A percentile compares a stretch with the other conserved stretches of the same genome.
phyloP scores from a whole-genome alignment of 208 protist species.

The Acanthamoeba castellanii region DNA sequence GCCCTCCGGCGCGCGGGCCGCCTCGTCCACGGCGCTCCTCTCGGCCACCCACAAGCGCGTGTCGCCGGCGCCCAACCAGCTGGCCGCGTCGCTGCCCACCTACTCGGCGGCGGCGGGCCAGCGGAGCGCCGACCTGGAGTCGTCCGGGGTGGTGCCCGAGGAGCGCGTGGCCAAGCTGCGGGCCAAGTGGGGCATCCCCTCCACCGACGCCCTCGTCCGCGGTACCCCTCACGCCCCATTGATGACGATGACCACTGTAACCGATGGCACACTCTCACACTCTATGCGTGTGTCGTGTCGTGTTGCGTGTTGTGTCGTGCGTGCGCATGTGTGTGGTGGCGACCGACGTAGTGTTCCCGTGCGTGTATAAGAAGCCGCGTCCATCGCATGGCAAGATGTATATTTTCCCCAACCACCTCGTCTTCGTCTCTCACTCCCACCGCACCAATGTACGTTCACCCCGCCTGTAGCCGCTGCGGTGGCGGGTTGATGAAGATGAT shows the following conservation, averaged over 20 bases:
- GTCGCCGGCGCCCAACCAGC: no score
- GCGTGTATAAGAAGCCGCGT: constrained; percentile 68
- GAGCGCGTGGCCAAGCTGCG: constrained; percentile 33
- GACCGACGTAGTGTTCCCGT: constrained; percentile 1
- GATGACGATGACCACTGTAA: background rate
- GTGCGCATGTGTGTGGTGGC: background rate
- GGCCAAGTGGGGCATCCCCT: constrained; percentile 11
- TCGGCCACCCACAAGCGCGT: no score
- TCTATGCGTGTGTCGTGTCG: background rate
- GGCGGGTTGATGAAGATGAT: background rate
- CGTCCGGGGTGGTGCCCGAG: background rate
- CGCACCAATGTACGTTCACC: constrained; percentile 60
- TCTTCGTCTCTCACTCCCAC: constrained; percentile 40
- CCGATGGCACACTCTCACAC: background rate
- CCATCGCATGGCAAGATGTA: constrained; percentile 71
- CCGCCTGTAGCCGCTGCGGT: background rate
- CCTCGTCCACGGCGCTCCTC: no score
- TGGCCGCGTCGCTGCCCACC: no score
- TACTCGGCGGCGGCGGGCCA: no score
- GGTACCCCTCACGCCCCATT: background rate
- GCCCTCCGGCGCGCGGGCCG: no score
- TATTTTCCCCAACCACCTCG: constrained; percentile 58
- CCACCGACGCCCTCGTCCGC: constrained; percentile 26
- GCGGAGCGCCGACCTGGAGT: background rate
- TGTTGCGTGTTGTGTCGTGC: no score